Evolutionary conservation across 2,329 filamentous ascomycete species (phyloP), one percentile per base, ranked within the genome.

Genomic region (Talaromyces pinophilus): DNA sequence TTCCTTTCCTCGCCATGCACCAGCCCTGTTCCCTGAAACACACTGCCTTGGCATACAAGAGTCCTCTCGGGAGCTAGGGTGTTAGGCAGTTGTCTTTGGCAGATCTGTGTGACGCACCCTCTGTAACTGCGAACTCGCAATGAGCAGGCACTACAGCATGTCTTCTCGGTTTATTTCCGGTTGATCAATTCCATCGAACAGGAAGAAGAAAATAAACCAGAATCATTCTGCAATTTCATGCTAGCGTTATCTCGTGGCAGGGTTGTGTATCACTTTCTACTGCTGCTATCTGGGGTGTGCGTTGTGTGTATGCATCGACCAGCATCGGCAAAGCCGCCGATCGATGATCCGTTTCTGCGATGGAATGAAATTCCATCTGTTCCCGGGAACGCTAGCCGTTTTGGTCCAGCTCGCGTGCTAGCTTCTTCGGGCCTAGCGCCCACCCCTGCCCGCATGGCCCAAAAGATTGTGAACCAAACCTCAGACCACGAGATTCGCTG

Each of bases 331-430:
- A 66, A 64, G 38, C 42, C 54, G 62, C 64, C 55, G 65, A 68
- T 63, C 64, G 62, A 59, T 62, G 62, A 46, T 63, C 50, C 25
- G 44, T 52, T 40, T 22, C 46, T 71, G 70, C 72, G 72, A 62
- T 67, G 66, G 70, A 66, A 64, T 64, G 15, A 76, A 61, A 33
- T 59, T 40, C 19, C 60, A 22, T 44, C 48, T 62, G 50, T 17
- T 50, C 57, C 63, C 66, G 66, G 66, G 74, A 78, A 67, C 74
- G 73, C 78, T 80, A 79, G 72, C 64, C 73, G 54, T 2, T 42
- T 71, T 71, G 2, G 28, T 67, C 69, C 2, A 65, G 63, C 76
- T 73, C 71, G 44, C 38, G 15, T 64, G 69, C 68, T 71, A 72
- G 59, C 71, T 69, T 2, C 19, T 70, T 70, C 46, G 1, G 72